Evolutionary conservation across 2,329 filamentous ascomycete genomes (phyloP), one percentile per base, ranked within the genome.

Genomic region (Ceratocystis huliohia): DNA sequence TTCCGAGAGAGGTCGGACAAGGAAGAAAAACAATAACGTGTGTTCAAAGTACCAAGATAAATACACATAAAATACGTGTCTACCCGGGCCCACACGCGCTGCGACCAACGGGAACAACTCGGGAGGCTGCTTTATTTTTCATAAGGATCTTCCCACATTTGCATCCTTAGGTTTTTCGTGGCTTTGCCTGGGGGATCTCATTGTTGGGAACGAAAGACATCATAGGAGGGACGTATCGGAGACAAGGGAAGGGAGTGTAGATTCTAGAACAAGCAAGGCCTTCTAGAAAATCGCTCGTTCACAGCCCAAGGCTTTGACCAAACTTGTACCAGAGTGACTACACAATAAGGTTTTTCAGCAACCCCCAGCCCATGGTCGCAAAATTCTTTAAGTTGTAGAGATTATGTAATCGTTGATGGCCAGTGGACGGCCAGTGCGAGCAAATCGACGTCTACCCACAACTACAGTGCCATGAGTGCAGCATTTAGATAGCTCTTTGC

Each of bases 41-140:
- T 41, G 37, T 41, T 41, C 3, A 41, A 41, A 41, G 37, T 8
- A 50, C n/a, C 8, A 53, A 28, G 25, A 53, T 25, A 25, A 53
- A 53, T 10, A 25, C 25, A 57, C 22, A 13, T 28, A 57, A 57
- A 57, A 33, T 28, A 2, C 30, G 33, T 22, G 53, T 33, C 53
- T 30, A 59, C 53, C 53, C 25, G 53, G 53, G 53, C 53, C 53
- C 53, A 59, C 53, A n/a, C 7, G 53, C 53, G 53, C 28, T 59
- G 53, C 53, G 7, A 59, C 53, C 53, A 59, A 37, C 53, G 53
- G 53, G 53, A 59, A 59, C 53, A 59, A 59, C 13, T 30, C 53
- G 53, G 53, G 28, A 59, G n/a, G 53, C 53, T 33, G 28, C 53
- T 59, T 59, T 33, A n/a, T 8, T 10, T 59, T 59, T 33, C n/a